These are phyloP conservation scores for Adansonia digitata DNA, from an alignment of 345 rosid species.

Conservation along the genomic window DNA sequence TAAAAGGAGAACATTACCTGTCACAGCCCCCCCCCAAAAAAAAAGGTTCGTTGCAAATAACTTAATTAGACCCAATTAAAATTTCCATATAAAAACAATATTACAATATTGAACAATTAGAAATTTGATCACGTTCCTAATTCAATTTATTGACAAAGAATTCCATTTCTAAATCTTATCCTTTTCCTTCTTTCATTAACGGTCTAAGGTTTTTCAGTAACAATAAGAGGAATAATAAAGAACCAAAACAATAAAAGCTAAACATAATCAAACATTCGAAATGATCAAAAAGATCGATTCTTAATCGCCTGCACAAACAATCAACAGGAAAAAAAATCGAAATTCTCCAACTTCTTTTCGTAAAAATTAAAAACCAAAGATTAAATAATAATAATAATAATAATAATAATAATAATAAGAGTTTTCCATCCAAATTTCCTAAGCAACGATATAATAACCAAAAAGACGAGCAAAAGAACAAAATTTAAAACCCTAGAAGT, in stretches of 20 bases:
- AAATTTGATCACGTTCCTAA: neutral
- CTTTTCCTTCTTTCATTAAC: neutral
- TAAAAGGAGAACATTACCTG: constrained; percentile 85
- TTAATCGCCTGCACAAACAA: neutral
- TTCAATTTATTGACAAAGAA: neutral
- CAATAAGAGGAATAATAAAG: neutral
- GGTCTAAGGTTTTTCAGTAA: no score
- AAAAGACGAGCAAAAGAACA: neutral
- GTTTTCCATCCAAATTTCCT: neutral
- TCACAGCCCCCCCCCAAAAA: constrained; percentile 16
- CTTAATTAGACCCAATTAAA: constrained; percentile 3
- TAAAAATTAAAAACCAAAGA: neutral
- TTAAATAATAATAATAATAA: neutral
- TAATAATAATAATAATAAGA: neutral
- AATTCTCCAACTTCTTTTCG: neutral
- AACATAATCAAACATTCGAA: neutral
- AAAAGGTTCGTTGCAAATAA: constrained; percentile 4
- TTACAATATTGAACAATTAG: neutral
- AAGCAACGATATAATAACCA: neutral
- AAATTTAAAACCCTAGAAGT: constrained; percentile 11
- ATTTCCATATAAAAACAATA: neutral
- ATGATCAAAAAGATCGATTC: neutral
- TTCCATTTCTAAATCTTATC: neutral
- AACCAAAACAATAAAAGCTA: neutral
- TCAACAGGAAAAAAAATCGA: neutral